Percentiles rank a stretch among this genome's conserved stretches.
These are phyloP conservation scores for Hura crepitans DNA, from an alignment of 441 rosid genomes.

Conservation along the genomic window DNA sequence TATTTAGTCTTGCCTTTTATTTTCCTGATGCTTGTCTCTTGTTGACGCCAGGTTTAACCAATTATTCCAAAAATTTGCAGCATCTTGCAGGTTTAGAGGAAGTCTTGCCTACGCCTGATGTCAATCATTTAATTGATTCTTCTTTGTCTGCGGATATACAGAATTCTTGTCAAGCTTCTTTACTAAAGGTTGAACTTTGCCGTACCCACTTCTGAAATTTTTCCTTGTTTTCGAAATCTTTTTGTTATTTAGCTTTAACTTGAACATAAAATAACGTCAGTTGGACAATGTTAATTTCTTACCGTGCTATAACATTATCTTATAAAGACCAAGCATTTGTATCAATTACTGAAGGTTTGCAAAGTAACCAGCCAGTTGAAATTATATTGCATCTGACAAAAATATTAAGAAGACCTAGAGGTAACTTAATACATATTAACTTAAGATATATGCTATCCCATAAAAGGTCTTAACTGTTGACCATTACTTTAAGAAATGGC, in stretches of 20 bases:
- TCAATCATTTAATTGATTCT: conserved; percentile 40
- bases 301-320: not conserved
- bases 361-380: conserved; percentile 6
- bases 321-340: not conserved
- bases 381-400: not conserved
- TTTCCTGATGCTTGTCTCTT: not conserved
- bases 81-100: conserved; percentile 80
- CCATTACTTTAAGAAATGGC: not conserved
- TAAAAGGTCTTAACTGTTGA: not conserved
- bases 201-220: not conserved
- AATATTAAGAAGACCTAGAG: not conserved
- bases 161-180: conserved; percentile 48
- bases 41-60: conserved; percentile 20
- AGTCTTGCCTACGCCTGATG: conserved; percentile 48
- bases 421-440: not conserved
- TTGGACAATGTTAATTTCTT: not conserved
- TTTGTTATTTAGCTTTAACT: not conserved
- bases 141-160: conserved; percentile 51
- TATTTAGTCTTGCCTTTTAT: not conserved
- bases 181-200: conserved; percentile 46
- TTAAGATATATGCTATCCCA: not conserved
- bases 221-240: not conserved
- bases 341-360: not conserved
- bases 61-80: conserved; percentile 44
- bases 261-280: not conserved